These are phyloP conservation scores for Amorphotheca resinae DNA, from an alignment of 495 filamentous ascomycete genomes.

Conservation along the genomic window DNA sequence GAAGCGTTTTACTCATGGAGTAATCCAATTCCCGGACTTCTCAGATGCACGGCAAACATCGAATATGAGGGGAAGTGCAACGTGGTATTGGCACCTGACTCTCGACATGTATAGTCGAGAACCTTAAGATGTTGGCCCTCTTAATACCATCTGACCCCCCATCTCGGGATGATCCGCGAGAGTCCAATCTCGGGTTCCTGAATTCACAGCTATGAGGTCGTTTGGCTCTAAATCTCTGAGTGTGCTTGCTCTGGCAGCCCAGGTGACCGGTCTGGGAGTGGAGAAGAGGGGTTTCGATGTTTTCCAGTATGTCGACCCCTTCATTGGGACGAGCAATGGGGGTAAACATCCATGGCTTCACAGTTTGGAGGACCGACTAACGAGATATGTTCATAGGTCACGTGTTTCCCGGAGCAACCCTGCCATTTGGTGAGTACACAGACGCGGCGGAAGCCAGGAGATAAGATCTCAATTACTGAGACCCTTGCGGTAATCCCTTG, in stretches of 20 bases:
- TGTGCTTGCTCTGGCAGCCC: neutral
- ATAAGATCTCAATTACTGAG: too few relatives aligned
- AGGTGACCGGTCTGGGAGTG: neutral
- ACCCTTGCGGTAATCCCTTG: too few relatives aligned
- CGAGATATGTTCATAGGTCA: constrained; percentile 24
- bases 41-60: too few relatives aligned
- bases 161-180: neutral
- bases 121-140: too few relatives aligned
- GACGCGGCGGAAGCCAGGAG: too few relatives aligned
- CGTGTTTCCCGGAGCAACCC: constrained; percentile 63
- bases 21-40: too few relatives aligned
- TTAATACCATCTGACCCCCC: neutral
- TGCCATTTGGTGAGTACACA: constrained; percentile 49
- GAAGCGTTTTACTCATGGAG: too few relatives aligned
- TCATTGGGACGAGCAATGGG: constrained; percentile 49
- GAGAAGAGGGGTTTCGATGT: constrained; percentile 8
- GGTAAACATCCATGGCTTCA: constrained; percentile 22
- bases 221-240: neutral
- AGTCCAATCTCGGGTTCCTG: neutral
- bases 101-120: neutral
- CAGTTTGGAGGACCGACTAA: neutral
- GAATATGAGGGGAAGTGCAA: neutral
- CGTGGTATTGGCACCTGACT: neutral
- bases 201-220: neutral
- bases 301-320: constrained; percentile 35